Percentiles rank a stretch among this genome's conserved stretches.
Conservation (phyloP, 2,329 filamentous ascomycete species). For the Fusarium agapanthi region DNA sequence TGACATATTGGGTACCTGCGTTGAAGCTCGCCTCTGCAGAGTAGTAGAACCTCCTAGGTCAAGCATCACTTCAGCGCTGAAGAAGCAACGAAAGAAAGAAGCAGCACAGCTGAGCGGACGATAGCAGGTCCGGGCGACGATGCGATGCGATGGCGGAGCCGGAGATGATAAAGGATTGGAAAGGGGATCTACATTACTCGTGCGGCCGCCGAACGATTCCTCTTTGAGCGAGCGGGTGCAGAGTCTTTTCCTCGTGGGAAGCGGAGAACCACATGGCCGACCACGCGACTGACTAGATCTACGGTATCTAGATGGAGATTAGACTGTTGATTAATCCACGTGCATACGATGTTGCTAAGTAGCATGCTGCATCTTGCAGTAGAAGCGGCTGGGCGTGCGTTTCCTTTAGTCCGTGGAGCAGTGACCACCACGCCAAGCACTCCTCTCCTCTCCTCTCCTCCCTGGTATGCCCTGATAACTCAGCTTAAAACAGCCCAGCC, state of each 20-base stretch:
- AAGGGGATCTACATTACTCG: constrained; percentile 33
- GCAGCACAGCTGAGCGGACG: neutral
- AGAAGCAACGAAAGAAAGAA: neutral
- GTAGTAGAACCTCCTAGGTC: neutral
- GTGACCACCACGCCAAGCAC: neutral
- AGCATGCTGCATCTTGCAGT: neutral
- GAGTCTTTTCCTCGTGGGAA: constrained; percentile 5
- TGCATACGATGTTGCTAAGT: neutral
- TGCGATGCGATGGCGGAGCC: constrained; percentile 2
- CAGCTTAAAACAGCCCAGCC: constrained; percentile 7
- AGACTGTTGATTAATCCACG: constrained; percentile 10
- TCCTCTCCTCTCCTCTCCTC: neutral
- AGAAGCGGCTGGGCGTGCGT: neutral
- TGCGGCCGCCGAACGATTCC: constrained; percentile 8
- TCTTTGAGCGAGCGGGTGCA: constrained; percentile 1
- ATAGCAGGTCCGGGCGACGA: neutral
- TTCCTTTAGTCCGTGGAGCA: constrained; percentile 5
- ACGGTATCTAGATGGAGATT: constrained; percentile 23
- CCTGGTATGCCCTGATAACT: constrained; percentile 1
- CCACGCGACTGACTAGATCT: constrained; percentile 28
- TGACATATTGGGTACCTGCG: constrained; percentile 15
- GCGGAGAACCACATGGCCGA: constrained; percentile 28
- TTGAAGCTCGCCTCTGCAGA: constrained; percentile 13
- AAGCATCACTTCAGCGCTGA: constrained; percentile 5
- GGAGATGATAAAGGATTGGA: constrained; percentile 26